Evolutionary conservation across 2,329 filamentous ascomycete species (phyloP), one percentile per base, ranked within the genome.

Genomic region (Ceratocystis destructans): DNA sequence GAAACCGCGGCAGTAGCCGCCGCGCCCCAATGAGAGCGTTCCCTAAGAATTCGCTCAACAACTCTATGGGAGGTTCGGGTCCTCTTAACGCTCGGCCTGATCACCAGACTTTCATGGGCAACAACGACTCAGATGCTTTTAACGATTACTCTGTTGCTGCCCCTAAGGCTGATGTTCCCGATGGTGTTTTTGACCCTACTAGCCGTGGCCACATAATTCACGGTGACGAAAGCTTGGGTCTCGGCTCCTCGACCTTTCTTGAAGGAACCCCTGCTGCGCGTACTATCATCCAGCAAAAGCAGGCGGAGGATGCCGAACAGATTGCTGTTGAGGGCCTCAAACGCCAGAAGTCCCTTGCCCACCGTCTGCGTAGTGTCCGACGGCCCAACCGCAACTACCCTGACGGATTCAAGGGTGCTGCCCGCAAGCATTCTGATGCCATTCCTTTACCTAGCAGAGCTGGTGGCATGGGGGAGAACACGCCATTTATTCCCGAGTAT

Each of bases 1-100:
- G 94, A 70, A 99, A 97, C 76, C 86, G 89, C 67, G 88, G 89
- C 73, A 89, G 87, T 71, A 86, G 87, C 72, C 85, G 87, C 68
- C 86, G 88, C 65, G 91, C 94, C 5, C 94, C 94, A 0, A 96
- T 99, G 90, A 87, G 96, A 74, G 94, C 94, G 1, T 99, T 97
- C 76, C 90, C 94, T 25, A 89, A 90, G 72, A 90, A 89, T 71
- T 96, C 91, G 1, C 83, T 89, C 68, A 99, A 99, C 79, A 97
- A 96, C 79, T 87, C 87, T 0, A 78, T 99, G 12, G 93, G 93
- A 66, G 94, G 94, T 12, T 81, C 90, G 15, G 94, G 93, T 1
- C 93, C 94, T 1, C 76, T 95, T 64, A 93, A 95, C 72, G 81
- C 82, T 64, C 85, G 87, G 68, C 86, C 94, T 31, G 90, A 97